A percentile compares a stretch with the other conserved stretches of the same genome.
Conservation (phyloP, 2,329 filamentous ascomycete genomes). For the Fusarium subtropicale region DNA sequence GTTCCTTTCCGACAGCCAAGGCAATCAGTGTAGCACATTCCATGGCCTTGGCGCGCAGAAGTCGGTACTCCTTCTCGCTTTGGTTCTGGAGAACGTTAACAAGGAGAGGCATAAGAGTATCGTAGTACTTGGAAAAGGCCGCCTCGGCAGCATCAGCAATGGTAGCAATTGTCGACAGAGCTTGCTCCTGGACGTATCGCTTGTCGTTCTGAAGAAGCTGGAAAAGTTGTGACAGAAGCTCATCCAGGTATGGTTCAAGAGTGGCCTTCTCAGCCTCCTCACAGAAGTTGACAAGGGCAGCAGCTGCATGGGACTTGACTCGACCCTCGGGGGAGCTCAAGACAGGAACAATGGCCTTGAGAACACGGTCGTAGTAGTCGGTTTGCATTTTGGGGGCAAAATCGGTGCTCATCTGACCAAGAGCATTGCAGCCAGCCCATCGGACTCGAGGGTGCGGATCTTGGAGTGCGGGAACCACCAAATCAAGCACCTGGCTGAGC, state of each 20-base stretch:
- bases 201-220: conserved; percentile 90
- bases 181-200: conserved; percentile 97
- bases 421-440: conserved; percentile 96
- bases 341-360: conserved; percentile 92
- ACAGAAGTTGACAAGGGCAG: conserved; percentile 98
- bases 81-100: conserved; percentile 90
- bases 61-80: conserved; percentile 90
- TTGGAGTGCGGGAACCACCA: conserved; percentile 91
- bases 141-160: conserved; percentile 98
- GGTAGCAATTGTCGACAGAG: conserved; percentile 95
- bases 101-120: conserved; percentile 92
- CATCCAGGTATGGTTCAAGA: conserved; percentile 91
- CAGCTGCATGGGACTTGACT: conserved; percentile 96
- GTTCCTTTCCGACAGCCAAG: conserved; percentile 91
- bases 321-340: conserved; percentile 89
- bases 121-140: conserved; percentile 95
- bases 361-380: conserved; percentile 88
- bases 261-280: conserved; percentile 95
- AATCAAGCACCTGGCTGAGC: conserved; percentile 89
- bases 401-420: conserved; percentile 99
- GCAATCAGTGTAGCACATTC: conserved; percentile 98
- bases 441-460: conserved; percentile 94
- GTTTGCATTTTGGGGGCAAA: conserved; percentile 98
- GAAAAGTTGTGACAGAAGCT: conserved; percentile 86
- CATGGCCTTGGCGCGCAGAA: conserved; percentile 97